Evolutionary conservation across 352 stramenopile species (phyloP), one percentile per base, ranked within the genome.

Genomic region (Globisporangium uncinulatum): DNA sequence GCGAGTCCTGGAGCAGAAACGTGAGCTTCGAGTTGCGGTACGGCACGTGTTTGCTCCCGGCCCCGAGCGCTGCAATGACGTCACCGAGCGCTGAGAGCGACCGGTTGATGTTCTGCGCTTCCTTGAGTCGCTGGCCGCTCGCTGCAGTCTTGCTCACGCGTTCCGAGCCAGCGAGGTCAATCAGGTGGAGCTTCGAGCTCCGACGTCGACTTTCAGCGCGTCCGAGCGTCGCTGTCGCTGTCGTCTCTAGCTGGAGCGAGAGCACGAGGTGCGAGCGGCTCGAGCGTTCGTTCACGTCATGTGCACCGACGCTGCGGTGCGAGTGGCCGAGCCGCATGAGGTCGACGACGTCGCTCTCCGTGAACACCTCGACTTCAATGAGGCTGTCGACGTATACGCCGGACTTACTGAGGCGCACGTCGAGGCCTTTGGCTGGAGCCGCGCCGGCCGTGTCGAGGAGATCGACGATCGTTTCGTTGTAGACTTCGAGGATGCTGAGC

Each of bases 11-110:
- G 13, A 96, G 67, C 54, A 96, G 44, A 62, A 93, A 95, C 45
- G 86, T 97, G 24, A 98, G 83, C 68, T 98, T 99, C 9, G 88
- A 98, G 71, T 99, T 96, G 19, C 96, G 86, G 63, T 98, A 99
- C 15, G 94, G 96, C 17, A 99, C 87, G 70, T 99, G 94, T 63
- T 98, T 95, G 59, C 70, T 93, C 47, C 70, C 79, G 1, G 73
- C 67, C 9, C 70, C 85, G 9, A 98, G 79, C 8, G 94, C 87
- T 10, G 94, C 80, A 56, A 99, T 98, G 46, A 99, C 96, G 59
- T 98, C 84, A 6, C 95, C 95, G 8, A 99, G 74, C 6, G 89
- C 89, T 2, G 88, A 96, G 0, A 99, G 71, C 14, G 88, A 98
- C 13, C 90, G 86, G 67, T 99, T 99, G 72, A 99, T 99, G 63